Evolutionary conservation across 306 rosid genomes (phyloP).

Genomic region (Cucurbita moschata): DNA sequence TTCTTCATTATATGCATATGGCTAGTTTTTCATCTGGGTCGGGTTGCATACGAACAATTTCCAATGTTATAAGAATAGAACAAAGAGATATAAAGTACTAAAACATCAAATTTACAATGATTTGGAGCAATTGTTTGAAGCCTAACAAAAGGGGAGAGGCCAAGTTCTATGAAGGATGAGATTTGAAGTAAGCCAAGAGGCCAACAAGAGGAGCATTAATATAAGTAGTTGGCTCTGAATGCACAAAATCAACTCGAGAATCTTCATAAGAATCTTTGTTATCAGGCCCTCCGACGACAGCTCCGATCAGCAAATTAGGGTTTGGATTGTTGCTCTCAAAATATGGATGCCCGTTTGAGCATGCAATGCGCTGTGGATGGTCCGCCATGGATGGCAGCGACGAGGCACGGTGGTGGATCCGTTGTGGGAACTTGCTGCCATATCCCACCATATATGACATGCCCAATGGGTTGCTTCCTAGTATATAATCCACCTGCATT

Average conservation of each 20-base stretch:
- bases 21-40: too few relatives aligned
- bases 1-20: too few relatives aligned
- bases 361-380: slow-evolving; percentile 32
- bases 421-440: slow-evolving; percentile 24
- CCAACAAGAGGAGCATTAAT: slow-evolving; percentile 60
- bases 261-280: slow-evolving; percentile 30
- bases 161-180: not conserved
- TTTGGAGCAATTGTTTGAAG: too few relatives aligned
- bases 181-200: not conserved
- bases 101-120: too few relatives aligned
- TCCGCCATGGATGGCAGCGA: slow-evolving; percentile 40
- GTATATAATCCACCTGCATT: slow-evolving; percentile 27
- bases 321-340: slow-evolving; percentile 37
- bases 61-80: too few relatives aligned
- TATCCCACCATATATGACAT: slow-evolving; percentile 56
- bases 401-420: slow-evolving; percentile 48
- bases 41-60: too few relatives aligned
- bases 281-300: slow-evolving; percentile 51
- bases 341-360: slow-evolving; percentile 38
- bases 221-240: slow-evolving; percentile 49
- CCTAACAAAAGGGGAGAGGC: too few relatives aligned
- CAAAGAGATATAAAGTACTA: too few relatives aligned
- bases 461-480: slow-evolving; percentile 40
- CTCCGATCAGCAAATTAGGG: slow-evolving; percentile 43
- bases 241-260: slow-evolving; percentile 31